Percentiles rank a stretch among this genome's conserved stretches.
phyloP scores from a whole-genome alignment of 83 land plant genomes.

The Picea abies region DNA sequence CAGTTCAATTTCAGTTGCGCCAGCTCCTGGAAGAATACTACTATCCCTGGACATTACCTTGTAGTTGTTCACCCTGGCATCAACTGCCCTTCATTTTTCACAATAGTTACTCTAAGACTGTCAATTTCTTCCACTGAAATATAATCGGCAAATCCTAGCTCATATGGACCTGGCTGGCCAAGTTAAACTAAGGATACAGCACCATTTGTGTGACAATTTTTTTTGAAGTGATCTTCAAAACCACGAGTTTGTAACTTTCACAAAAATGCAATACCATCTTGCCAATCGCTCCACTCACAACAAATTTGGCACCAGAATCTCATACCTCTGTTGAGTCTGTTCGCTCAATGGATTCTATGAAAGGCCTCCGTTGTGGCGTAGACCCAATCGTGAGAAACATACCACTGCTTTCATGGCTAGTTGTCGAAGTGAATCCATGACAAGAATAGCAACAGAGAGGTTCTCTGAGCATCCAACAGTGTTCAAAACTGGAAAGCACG shows the following conservation, averaged over 20 bases:
- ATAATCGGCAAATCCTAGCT: conserved; percentile 91
- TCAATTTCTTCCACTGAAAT: conserved; percentile 93
- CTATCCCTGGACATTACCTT: conserved; percentile 99
- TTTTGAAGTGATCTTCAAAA: conserved; percentile 86
- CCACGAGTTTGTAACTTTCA: conserved; percentile 73
- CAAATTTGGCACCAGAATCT: too few relatives aligned
- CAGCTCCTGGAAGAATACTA: conserved; percentile 95
- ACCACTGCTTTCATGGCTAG: too few relatives aligned
- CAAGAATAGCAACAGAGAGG: too few relatives aligned
- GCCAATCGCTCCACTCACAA: too few relatives aligned
- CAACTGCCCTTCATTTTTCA: conserved; percentile 67
- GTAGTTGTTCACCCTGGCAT: conserved; percentile 98
- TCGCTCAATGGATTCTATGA: too few relatives aligned
- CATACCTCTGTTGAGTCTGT: too few relatives aligned
- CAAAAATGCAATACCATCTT: too few relatives aligned
- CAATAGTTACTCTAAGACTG: conserved; percentile 63
- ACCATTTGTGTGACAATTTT: conserved; percentile 94
- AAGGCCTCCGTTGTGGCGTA: too few relatives aligned
- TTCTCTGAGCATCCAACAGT: too few relatives aligned
- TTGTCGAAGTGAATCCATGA: too few relatives aligned
- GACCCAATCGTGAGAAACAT: too few relatives aligned
- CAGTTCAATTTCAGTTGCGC: conserved; percentile 98
- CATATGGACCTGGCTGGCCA: conserved; percentile 81
- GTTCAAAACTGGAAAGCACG: too few relatives aligned
- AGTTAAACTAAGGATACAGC: conserved; percentile 90